These are phyloP conservation scores for Globisporangium camurandrum DNA, from an alignment of 352 stramenopile genomes.

Conservation along the genomic window DNA sequence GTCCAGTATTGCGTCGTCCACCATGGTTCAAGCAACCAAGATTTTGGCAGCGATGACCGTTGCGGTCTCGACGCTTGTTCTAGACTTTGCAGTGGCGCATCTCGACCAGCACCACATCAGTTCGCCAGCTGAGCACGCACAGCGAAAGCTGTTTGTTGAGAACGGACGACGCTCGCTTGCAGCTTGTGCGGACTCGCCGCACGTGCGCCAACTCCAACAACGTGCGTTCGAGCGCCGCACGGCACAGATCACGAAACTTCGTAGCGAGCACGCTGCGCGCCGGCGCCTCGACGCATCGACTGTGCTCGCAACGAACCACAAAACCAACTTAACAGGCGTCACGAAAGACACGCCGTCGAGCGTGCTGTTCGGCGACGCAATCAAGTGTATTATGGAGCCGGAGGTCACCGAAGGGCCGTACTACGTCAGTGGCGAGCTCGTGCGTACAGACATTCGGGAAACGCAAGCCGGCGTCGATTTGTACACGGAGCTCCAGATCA, in stretches of 20 bases:
- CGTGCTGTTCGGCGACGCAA: constrained; percentile 4
- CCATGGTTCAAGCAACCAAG: too few relatives aligned
- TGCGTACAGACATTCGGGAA: constrained; percentile 10
- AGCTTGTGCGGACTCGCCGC: constrained; percentile 3
- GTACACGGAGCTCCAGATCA: constrained; percentile 11
- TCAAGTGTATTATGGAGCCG: constrained; percentile 10
- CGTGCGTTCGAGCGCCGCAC: not conserved
- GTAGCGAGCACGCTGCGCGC: not conserved
- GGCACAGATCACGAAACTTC: not conserved
- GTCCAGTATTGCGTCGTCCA: too few relatives aligned
- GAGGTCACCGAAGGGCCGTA: constrained; percentile 8
- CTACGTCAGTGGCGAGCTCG: constrained; percentile 11
- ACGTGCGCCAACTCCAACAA: constrained; percentile 5
- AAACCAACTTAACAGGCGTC: constrained; percentile 1
- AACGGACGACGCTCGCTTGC: constrained; percentile 6
- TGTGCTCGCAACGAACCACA: constrained; percentile 6
- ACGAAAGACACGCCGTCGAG: not conserved
- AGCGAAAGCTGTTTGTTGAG: constrained; percentile 1
- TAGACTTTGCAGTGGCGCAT: too few relatives aligned
- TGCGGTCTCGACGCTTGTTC: too few relatives aligned
- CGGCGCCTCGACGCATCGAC: constrained; percentile 6
- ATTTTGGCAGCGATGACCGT: too few relatives aligned
- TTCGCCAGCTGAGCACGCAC: too few relatives aligned
- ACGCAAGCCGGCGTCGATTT: constrained; percentile 7
- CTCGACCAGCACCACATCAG: too few relatives aligned